Conservation (phyloP, 176 grass and related monocot species). For the barley (Hordeum vulgare) region DNA sequence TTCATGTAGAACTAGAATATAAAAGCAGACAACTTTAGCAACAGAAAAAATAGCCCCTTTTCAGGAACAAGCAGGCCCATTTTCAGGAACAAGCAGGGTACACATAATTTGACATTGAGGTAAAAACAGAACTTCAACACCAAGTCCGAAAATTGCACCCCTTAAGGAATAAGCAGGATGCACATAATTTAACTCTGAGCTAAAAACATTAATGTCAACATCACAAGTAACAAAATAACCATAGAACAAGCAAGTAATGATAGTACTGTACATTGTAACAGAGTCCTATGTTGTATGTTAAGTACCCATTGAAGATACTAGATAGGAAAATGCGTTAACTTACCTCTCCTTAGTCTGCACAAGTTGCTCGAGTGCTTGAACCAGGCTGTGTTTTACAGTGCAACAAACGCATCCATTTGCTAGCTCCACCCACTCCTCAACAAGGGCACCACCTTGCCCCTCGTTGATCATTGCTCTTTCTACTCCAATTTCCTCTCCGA, state of each 20-base stretch:
- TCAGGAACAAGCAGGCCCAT: neutral
- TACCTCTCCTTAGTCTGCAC: conserved; percentile 88
- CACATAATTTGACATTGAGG: neutral
- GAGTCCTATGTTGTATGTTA: neutral
- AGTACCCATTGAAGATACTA: neutral
- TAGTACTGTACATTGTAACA: neutral
- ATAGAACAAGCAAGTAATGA: neutral
- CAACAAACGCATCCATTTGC: conserved; percentile 98
- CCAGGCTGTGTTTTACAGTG: conserved; percentile 89
- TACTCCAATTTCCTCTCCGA: conserved; percentile 91
- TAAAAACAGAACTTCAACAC: neutral
- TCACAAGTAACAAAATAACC: neutral
- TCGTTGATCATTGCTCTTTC: conserved; percentile 98
- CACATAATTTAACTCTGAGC: neutral
- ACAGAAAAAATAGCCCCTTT: neutral
- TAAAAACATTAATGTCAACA: neutral
- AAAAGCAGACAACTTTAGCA: neutral
- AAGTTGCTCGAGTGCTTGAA: conserved; percentile 95
- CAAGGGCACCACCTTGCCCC: conserved; percentile 73
- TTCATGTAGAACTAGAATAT: neutral
- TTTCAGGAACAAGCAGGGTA: neutral
- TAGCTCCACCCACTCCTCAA: conserved; percentile 97
- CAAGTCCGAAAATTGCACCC: neutral
- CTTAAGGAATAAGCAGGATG: neutral
- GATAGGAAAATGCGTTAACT: neutral